Percentiles rank a stretch among this genome's conserved stretches.
phyloP scores from a whole-genome alignment of 2,329 filamentous ascomycete genomes.

The Byssochlamys sp. region DNA sequence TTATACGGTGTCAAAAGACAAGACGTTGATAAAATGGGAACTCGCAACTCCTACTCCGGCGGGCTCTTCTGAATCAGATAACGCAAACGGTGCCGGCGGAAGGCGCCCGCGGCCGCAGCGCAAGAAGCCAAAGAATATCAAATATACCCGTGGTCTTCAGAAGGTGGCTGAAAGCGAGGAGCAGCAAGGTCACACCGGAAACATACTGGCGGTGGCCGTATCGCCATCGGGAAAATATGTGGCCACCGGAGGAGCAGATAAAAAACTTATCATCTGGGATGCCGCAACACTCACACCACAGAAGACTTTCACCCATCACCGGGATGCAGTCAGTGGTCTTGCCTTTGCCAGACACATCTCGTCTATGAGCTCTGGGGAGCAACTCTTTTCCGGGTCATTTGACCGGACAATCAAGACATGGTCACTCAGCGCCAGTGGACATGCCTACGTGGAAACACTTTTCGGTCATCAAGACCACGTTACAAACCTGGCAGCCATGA shows the following conservation, averaged over 20 bases:
- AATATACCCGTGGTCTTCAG: constrained; percentile 41
- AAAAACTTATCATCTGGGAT: constrained; percentile 79
- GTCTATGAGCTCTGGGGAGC: constrained; percentile 52
- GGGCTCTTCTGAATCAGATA: constrained; percentile 42
- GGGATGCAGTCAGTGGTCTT: constrained; percentile 74
- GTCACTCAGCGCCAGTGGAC: constrained; percentile 65
- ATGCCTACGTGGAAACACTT: constrained; percentile 88
- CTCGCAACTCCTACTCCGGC: constrained; percentile 45
- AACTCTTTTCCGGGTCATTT: constrained; percentile 80
- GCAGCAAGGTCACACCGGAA: constrained; percentile 64
- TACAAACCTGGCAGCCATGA: constrained; percentile 70
- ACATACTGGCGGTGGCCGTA: constrained; percentile 74
- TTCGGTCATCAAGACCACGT: constrained; percentile 94
- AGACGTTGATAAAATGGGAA: constrained; percentile 79
- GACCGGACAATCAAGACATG: constrained; percentile 94
- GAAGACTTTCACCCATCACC: constrained; percentile 81
- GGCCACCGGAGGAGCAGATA: constrained; percentile 79
- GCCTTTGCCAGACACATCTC: constrained; percentile 71
- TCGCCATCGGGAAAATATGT: constrained; percentile 84
- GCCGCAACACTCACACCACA: constrained; percentile 67
- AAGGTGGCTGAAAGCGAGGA: constrained; percentile 30
- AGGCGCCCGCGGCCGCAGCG: constrained; percentile 42
- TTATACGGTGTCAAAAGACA: constrained; percentile 82
- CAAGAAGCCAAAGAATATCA: constrained; percentile 37
- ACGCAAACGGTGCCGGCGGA: constrained; percentile 54